Evolutionary conservation across 1,284 basidiomycete species (phyloP).

Genomic region (Cronartium quercuum): DNA sequence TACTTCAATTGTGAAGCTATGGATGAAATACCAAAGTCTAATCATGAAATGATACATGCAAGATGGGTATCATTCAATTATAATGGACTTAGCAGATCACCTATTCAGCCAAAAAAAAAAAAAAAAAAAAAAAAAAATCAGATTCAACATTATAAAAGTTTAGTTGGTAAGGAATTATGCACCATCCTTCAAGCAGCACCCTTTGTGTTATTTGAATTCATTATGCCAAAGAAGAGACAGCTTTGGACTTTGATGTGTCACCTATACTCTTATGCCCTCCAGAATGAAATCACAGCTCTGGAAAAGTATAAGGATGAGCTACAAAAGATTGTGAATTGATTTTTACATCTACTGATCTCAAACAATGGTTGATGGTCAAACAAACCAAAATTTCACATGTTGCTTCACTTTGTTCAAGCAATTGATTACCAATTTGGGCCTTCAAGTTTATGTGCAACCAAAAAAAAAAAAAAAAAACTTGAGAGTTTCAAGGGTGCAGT

Average conservation of each 20-base stretch:
- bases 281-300: conserved; percentile 49
- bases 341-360: conserved; percentile 45
- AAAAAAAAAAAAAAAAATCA: too few species aligned
- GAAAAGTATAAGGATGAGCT: conserved; percentile 47
- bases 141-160: neutral
- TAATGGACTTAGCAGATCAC: conserved; percentile 44
- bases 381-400: conserved; percentile 51
- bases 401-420: conserved; percentile 42
- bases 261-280: conserved; percentile 48
- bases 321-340: conserved; percentile 45
- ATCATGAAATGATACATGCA: conserved; percentile 42
- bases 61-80: conserved; percentile 45
- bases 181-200: neutral
- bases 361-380: conserved; percentile 51
- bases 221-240: neutral
- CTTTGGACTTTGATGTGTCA: conserved; percentile 39
- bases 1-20: conserved; percentile 51
- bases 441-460: neutral
- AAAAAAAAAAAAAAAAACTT: too few species aligned
- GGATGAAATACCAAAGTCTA: conserved; percentile 37
- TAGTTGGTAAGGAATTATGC: neutral
- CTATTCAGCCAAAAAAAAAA: too few species aligned
- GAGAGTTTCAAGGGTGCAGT: conserved; percentile 5
- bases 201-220: neutral
- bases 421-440: conserved; percentile 29